phyloP scores from a whole-genome alignment of 106 monocot genomes.

The Platanthera guangdongensis region DNA sequence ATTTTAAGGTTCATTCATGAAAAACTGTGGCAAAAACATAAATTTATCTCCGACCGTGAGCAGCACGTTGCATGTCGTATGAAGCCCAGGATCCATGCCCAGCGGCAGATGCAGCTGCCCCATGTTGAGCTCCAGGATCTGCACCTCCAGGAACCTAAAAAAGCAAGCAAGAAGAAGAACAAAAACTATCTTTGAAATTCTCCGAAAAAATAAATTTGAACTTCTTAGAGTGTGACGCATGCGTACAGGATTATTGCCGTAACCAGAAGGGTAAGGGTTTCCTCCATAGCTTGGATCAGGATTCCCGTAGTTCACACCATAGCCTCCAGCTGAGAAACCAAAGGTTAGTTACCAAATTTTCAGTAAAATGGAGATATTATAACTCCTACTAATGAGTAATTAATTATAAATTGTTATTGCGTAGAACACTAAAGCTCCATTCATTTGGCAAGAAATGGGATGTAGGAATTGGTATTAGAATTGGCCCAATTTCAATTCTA shows the following conservation, averaged over 20 bases:
- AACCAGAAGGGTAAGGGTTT: slow-evolving; percentile 49
- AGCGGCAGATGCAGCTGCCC: slow-evolving; percentile 30
- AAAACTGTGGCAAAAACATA: not conserved
- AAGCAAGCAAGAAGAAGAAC: not conserved
- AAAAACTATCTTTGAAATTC: not conserved
- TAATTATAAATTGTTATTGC: too few relatives aligned
- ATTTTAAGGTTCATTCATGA: not conserved
- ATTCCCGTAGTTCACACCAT: slow-evolving; percentile 55
- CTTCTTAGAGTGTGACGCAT: not conserved
- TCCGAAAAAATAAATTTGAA: not conserved
- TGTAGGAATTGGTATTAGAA: too few relatives aligned
- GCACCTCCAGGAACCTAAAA: slow-evolving; percentile 41
- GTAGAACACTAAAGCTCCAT: too few relatives aligned
- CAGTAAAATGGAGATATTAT: not conserved
- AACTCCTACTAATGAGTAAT: not conserved
- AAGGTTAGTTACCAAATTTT: not conserved
- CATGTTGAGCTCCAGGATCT: slow-evolving; percentile 46
- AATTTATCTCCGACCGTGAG: slow-evolving; percentile 41
- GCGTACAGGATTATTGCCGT: slow-evolving; percentile 62
- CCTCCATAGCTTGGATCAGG: slow-evolving; percentile 47
- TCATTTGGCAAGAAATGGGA: too few relatives aligned
- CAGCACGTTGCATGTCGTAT: slow-evolving; percentile 52
- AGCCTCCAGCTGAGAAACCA: slow-evolving; percentile 27
- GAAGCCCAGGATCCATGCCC: slow-evolving; percentile 46
- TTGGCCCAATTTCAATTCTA: too few relatives aligned